A percentile compares a stretch with the other conserved stretches of the same genome.
Conservation (phyloP, 2,329 filamentous ascomycete species). For the Scedosporium dehoogii region DNA sequence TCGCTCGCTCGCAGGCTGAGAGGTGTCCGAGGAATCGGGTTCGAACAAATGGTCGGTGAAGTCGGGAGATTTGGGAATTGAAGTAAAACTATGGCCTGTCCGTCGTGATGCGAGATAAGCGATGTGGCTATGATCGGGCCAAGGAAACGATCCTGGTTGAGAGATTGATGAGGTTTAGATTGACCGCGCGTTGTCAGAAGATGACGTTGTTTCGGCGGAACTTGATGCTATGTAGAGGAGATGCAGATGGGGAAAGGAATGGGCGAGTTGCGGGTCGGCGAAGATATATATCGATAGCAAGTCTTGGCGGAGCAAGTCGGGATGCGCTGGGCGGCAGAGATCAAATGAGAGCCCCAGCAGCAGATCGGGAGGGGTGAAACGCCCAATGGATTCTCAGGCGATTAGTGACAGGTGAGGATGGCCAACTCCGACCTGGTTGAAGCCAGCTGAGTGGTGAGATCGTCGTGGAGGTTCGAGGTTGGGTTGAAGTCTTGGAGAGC, state of each 20-base stretch:
- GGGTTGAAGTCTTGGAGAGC: background rate
- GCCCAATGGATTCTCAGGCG: background rate
- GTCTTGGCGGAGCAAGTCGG: background rate
- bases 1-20: background rate
- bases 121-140: background rate
- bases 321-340: background rate
- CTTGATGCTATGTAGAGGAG: background rate
- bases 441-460: background rate
- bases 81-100: background rate
- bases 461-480: conserved; percentile 8
- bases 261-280: background rate
- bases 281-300: background rate
- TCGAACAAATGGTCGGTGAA: background rate
- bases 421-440: background rate
- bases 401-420: background rate
- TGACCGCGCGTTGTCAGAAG: background rate
- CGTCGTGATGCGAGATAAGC: background rate
- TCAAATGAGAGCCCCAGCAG: background rate
- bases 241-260: background rate
- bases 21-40: background rate
- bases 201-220: background rate
- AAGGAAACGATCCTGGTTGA: background rate
- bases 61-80: background rate
- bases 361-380: background rate
- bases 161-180: background rate